Base-by-base conservation (phyloP, 768 basidiomycete species). In the Cystoderma amianthinum region DNA sequence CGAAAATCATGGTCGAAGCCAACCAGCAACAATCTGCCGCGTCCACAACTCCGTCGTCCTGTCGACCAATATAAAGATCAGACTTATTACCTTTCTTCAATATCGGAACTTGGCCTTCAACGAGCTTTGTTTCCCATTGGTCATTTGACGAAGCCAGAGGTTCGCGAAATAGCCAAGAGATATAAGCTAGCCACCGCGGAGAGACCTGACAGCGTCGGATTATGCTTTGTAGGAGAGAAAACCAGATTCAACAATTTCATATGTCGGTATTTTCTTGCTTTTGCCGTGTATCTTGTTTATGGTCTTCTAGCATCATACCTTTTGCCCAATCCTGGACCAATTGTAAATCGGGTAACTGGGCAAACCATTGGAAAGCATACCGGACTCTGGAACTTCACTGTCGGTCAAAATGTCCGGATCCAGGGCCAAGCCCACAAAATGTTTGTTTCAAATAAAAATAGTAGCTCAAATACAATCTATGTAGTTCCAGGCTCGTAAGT, bases 141-240 rank as follows among this genome's bases (percentile, higher is more conserved):
- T 2, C 54, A 64, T 10, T 53, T 85, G 6, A 71, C 62, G 4
- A 98, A 98, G 60, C 48, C 68, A 0, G 66, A 83, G 48, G 89
- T 96, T 1, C 74, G 91, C 11, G 67, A 72, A 43, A 63, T 95
- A 13, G 94, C 94, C 0, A 60, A 60, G 6, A 55, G 74, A 22
- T 74, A 74, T 56, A 62, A 58, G 1, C 60, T 97, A 15, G 80
- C 82, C 2, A 92, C 83, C 2, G 87, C 89, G 0, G 68, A 74
- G 2, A 71, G 89, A 44, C 71, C 69, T 13, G 94, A 98, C 55
- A 92, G 88, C 59, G 92, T 95, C 79, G 94, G 94, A 0, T 74
- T 98, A 13, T 98, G 94, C 54, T 98, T 98, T 48, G 81, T 98
- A 1, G 94, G 93, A 3, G 78, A 93, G 54, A 79, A 83, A 52